These are phyloP conservation scores for Candida stauntonica DNA, from an alignment of 805 yeast species.

Conservation along the genomic window DNA sequence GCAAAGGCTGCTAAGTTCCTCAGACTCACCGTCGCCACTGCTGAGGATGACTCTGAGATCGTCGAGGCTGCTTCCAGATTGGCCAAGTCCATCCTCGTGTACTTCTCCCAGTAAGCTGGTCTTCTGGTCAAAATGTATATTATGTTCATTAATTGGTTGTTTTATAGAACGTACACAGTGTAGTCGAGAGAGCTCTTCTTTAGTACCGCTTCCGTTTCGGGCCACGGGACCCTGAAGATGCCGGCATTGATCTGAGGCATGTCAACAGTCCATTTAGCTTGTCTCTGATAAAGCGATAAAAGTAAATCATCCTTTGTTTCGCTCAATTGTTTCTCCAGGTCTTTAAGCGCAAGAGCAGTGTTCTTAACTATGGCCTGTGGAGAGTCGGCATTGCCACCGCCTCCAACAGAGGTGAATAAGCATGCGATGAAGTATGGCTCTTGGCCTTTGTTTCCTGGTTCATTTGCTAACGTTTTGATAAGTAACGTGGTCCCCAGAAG, in stretches of 20 bases:
- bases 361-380: constrained; percentile 43
- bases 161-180: constrained; percentile 44
- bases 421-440: constrained; percentile 44
- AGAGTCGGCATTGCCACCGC: constrained; percentile 38
- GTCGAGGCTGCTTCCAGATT: constrained; percentile 34
- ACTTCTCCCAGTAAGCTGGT: constrained; percentile 5
- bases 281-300: background rate
- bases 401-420: constrained; percentile 64
- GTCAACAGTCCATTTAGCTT: constrained; percentile 32
- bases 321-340: constrained; percentile 38
- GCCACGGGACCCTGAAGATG: constrained; percentile 78
- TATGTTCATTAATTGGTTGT: too few species aligned
- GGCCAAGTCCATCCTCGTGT: constrained; percentile 11
- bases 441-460: constrained; percentile 29
- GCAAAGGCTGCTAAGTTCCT: constrained; percentile 46
- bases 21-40: constrained; percentile 55
- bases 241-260: constrained; percentile 85
- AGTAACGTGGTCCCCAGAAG: constrained; percentile 55
- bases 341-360: constrained; percentile 47
- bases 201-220: constrained; percentile 52
- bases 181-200: constrained; percentile 31
- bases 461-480: constrained; percentile 32
- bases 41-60: constrained; percentile 40
- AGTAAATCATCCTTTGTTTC: constrained; percentile 1
- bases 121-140: too few species aligned